phyloP scores from a whole-genome alignment of 306 rosid genomes.

The Begonia peltatifolia region DNA sequence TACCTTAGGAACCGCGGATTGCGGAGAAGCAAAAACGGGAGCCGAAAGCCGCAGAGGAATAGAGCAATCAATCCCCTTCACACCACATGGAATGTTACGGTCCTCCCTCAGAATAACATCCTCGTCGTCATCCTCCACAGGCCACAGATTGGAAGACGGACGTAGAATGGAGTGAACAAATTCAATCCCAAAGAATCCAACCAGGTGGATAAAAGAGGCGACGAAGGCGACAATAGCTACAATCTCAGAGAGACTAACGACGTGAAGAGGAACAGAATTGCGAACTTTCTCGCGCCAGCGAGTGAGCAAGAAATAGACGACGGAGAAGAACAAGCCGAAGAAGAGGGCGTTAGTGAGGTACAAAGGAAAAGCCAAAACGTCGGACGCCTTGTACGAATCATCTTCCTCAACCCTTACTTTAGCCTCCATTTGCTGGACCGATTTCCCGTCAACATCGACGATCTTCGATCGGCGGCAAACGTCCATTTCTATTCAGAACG shows the following conservation, averaged over 20 bases:
- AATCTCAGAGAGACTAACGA: slow-evolving; percentile 50
- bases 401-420: slow-evolving; percentile 6
- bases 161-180: slow-evolving; percentile 51
- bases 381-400: slow-evolving; percentile 17
- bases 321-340: slow-evolving; percentile 69
- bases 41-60: slow-evolving; percentile 12
- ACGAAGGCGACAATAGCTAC: slow-evolving; percentile 42
- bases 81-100: slow-evolving; percentile 22
- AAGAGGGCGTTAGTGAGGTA: slow-evolving; percentile 48
- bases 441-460: background rate
- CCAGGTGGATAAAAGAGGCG: slow-evolving; percentile 65
- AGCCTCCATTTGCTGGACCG: slow-evolving; percentile 5
- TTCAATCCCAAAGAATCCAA: slow-evolving; percentile 69
- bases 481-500: slow-evolving; percentile 26
- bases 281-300: slow-evolving; percentile 90
- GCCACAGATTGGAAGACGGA: slow-evolving; percentile 35
- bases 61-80: slow-evolving; percentile 22
- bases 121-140: slow-evolving; percentile 38
- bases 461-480: slow-evolving; percentile 32
- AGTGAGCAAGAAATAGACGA: slow-evolving; percentile 58
- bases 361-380: slow-evolving; percentile 26
- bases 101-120: slow-evolving; percentile 32
- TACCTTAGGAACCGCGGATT: slow-evolving; percentile 11
- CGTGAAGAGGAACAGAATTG: slow-evolving; percentile 65
- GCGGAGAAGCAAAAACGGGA: slow-evolving; percentile 6